Evolutionary conservation across 148 eudicot species (phyloP).

Genomic region (Rhododendron griersonianum): DNA sequence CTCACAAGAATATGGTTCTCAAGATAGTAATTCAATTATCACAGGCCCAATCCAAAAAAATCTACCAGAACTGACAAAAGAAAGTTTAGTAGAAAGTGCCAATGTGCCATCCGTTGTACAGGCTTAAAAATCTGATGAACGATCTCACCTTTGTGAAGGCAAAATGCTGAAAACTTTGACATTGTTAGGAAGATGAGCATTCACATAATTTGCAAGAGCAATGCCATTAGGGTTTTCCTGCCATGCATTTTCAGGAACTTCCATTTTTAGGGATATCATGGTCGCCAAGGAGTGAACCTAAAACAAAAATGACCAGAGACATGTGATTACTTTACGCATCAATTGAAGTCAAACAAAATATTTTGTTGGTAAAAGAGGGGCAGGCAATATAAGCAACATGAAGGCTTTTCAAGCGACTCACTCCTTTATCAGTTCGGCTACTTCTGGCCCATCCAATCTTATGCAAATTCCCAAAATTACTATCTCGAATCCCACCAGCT

Average conservation of each 20-base stretch:
- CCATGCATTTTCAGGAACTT: slow-evolving; percentile 85
- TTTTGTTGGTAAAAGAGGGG: background rate
- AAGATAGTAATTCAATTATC: background rate
- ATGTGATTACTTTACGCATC: background rate
- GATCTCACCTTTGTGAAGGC: slow-evolving; percentile 65
- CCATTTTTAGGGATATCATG: slow-evolving; percentile 86
- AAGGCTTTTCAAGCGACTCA: slow-evolving; percentile 27
- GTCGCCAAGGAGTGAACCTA: slow-evolving; percentile 94
- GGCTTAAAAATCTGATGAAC: background rate
- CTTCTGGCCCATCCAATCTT: slow-evolving; percentile 89
- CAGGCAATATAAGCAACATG: background rate
- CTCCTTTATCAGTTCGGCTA: slow-evolving; percentile 95
- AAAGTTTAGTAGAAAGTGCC: background rate
- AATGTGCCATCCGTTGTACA: background rate
- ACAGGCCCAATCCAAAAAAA: background rate
- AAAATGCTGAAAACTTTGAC: slow-evolving; percentile 78
- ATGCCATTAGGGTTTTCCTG: slow-evolving; percentile 73
- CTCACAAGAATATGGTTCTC: background rate
- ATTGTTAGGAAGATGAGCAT: slow-evolving; percentile 66
- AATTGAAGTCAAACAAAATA: background rate
- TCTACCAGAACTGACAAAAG: background rate
- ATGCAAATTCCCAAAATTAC: slow-evolving; percentile 72
- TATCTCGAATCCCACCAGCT: slow-evolving; percentile 84
- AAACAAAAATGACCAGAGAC: slow-evolving; percentile 4
- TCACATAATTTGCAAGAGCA: slow-evolving; percentile 60